Base-by-base conservation (phyloP, 1,139 yeast genomes). In the Blastobotrys arbuscula region DNA sequence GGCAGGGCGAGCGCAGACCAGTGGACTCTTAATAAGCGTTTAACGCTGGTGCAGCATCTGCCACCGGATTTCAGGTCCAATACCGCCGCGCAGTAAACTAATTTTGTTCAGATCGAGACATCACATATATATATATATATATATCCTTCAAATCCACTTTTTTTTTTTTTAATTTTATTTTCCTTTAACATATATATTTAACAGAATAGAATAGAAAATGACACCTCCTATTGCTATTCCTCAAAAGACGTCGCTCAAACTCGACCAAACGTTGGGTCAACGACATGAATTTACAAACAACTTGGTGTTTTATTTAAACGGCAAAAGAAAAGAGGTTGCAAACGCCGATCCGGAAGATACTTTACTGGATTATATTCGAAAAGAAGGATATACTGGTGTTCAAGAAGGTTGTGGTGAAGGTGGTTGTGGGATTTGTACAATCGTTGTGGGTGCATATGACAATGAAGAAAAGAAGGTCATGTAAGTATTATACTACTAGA, bases 361-460 rank as follows among this genome's bases (percentile, higher is more conserved):
- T 1, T 60, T 73, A 38, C 63, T 72, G 13, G 76, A 72, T 46
- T 72, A 66, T 52, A 70, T 72, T 45, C 58, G 72, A 7, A 52
- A 58, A n/a, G 55, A 56, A 26, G 66, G 66, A 13, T 60, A 72
- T n/a, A 67, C 69, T 1, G 76, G 77, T 24, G 71, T 76, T 10
- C 73, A 72, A 54, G 68, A 72, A 18, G 76, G 76, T 13, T 72
- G 76, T 55, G 69, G 73, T 8, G 76, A 72, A 53, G 76, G 77
- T 19, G 76, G 76, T 2, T 72, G 76, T 56, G 76, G 76, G 28
- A 76, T 76, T 2, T 72, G 76, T 52, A 72, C 76, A 2, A 72
- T 73, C 34, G 69, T 72, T 5, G 59, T 72, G 6, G 71, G 70
- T 1, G 57, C 61, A 3, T 62, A 62, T 60, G 68, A 68, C 45